Evolutionary conservation across 257 asterid genomes (phyloP).

Genomic region (Plantago ovata): DNA sequence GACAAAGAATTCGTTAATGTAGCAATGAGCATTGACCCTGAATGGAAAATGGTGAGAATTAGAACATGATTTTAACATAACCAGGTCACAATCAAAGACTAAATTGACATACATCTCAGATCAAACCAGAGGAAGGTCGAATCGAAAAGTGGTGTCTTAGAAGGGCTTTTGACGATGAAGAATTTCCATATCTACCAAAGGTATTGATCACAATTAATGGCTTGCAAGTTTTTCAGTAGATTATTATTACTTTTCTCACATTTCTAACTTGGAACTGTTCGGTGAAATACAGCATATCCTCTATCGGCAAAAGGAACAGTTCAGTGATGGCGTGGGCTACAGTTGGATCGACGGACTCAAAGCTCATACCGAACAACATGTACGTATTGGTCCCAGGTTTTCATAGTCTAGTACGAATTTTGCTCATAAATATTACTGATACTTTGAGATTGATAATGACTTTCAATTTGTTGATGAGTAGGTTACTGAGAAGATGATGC

Average conservation of each 20-base stretch:
- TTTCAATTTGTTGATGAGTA: constrained; percentile 13
- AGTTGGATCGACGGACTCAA: constrained; percentile 99
- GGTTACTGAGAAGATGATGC: constrained; percentile 93
- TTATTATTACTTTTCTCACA: too few species aligned
- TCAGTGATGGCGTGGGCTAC: constrained; percentile 98
- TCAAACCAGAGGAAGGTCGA: constrained; percentile 67
- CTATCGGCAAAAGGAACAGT: constrained; percentile 91
- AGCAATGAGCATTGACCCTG: constrained; percentile 93
- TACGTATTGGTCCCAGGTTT: constrained; percentile 28
- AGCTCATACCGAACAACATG: constrained; percentile 80
- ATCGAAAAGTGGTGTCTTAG: constrained; percentile 94
- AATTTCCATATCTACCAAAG: constrained; percentile 92
- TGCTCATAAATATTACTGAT: too few species aligned
- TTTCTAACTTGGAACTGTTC: too few species aligned
- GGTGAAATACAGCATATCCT: constrained; percentile 72
- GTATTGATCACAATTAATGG: constrained; percentile 23
- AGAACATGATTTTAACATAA: too few species aligned
- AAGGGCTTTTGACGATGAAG: constrained; percentile 90
- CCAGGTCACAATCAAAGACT: too few species aligned
- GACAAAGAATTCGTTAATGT: constrained; percentile 84
- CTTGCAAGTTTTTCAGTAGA: too few species aligned
- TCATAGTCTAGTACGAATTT: background rate
- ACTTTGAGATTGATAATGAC: too few species aligned
- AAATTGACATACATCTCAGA: too few species aligned
- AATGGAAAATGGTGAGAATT: constrained; percentile 69